These are phyloP conservation scores for Pichia sp. DNA, from an alignment of 1,139 yeast genomes.

Conservation along the genomic window DNA sequence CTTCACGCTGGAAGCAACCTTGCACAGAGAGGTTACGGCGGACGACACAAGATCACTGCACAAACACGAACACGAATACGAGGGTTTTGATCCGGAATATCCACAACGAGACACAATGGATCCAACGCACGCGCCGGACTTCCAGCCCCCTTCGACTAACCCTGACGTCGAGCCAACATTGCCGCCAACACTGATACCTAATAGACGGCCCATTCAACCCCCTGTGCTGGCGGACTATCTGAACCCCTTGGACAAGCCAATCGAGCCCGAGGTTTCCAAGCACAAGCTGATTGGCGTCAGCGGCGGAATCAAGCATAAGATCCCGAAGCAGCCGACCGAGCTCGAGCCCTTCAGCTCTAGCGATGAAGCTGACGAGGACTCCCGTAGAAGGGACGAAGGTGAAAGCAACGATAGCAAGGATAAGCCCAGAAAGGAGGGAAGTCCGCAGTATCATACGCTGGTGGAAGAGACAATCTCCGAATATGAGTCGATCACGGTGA, in stretches of 20 bases:
- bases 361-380: slow-evolving; percentile 21
- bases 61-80: no score
- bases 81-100: no score
- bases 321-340: slow-evolving; percentile 42
- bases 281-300: neutral
- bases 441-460: neutral
- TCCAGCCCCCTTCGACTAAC: slow-evolving; percentile 64
- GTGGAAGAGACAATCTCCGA: neutral
- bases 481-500: neutral
- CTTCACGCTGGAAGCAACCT: neutral
- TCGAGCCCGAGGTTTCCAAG: slow-evolving; percentile 41
- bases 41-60: neutral
- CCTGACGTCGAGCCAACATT: slow-evolving; percentile 64
- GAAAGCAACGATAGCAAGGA: slow-evolving; percentile 7
- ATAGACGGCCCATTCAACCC: slow-evolving; percentile 69
- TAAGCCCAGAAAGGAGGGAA: neutral
- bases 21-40: neutral
- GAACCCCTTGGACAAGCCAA: slow-evolving; percentile 67
- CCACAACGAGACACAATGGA: slow-evolving; percentile 44
- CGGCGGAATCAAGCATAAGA: slow-evolving; percentile 28
- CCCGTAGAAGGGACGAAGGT: neutral
- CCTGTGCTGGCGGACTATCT: slow-evolving; percentile 73
- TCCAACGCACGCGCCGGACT: slow-evolving; percentile 76
- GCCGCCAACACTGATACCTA: slow-evolving; percentile 68
- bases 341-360: slow-evolving; percentile 45